phyloP scores from a whole-genome alignment of 345 rosid species.

The Nephelium lappaceum region DNA sequence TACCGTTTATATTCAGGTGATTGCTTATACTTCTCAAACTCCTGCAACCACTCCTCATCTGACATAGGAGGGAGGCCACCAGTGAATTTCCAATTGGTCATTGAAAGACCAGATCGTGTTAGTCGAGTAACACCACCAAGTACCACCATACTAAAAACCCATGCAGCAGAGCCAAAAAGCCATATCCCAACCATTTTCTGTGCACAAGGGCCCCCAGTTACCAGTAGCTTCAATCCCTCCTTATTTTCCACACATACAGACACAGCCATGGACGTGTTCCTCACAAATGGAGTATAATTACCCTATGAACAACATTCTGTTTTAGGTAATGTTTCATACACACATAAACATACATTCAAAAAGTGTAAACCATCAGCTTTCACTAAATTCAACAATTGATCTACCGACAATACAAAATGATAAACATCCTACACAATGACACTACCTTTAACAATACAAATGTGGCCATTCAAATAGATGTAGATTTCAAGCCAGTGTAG shows the following conservation, averaged over 20 bases:
- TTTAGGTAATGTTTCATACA: not conserved
- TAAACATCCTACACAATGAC: no score
- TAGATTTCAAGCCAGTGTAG: no score
- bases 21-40: slow-evolving; percentile 83
- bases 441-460: not conserved
- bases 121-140: slow-evolving; percentile 84
- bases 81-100: slow-evolving; percentile 94
- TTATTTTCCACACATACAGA: slow-evolving; percentile 47
- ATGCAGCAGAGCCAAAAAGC: slow-evolving; percentile 95
- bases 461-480: slow-evolving; percentile 32
- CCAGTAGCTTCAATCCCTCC: slow-evolving; percentile 74
- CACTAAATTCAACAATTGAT: not conserved
- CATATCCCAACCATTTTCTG: slow-evolving; percentile 90
- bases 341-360: not conserved
- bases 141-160: slow-evolving; percentile 92
- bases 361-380: not conserved
- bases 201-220: slow-evolving; percentile 75
- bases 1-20: no score
- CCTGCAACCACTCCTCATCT: slow-evolving; percentile 73
- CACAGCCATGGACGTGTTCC: slow-evolving; percentile 58
- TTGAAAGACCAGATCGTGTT: slow-evolving; percentile 89
- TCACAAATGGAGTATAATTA: slow-evolving; percentile 29
- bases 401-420: not conserved
- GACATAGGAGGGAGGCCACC: slow-evolving; percentile 85
- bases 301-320: slow-evolving; percentile 10